A percentile compares a stretch with the other conserved stretches of the same genome.
Evolutionary conservation across 2,329 filamentous ascomycete species (phyloP).

Genomic region (Dactylonectria estremocensis): DNA sequence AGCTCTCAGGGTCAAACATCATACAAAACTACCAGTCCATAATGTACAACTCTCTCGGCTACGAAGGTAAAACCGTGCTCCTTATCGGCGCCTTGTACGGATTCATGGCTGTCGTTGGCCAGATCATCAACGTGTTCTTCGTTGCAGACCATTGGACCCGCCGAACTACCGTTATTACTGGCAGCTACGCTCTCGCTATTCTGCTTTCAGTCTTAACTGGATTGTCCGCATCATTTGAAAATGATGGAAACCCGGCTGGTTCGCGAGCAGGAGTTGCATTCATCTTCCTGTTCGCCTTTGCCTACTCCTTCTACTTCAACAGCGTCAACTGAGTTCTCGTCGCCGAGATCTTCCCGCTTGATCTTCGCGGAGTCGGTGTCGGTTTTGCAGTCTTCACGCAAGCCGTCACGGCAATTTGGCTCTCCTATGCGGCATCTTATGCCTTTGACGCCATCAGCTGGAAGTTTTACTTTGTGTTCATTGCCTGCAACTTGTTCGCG

Average conservation of each 20-base stretch:
- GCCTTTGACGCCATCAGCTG: conserved; percentile 50
- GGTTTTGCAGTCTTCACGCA: conserved; percentile 49
- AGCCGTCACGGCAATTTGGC: conserved; percentile 51
- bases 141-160: conserved; percentile 52
- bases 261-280: conserved; percentile 49
- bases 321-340: conserved; percentile 51
- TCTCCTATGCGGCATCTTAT: conserved; percentile 47
- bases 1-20: conserved; percentile 49
- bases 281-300: conserved; percentile 51
- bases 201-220: conserved; percentile 22
- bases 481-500: conserved; percentile 50
- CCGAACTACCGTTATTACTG: conserved; percentile 21
- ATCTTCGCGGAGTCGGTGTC: conserved; percentile 47
- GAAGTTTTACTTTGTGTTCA: conserved; percentile 54
- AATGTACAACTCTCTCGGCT: conserved; percentile 61
- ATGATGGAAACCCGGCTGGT: conserved; percentile 38
- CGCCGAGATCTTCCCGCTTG: conserved; percentile 48
- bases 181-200: conserved; percentile 21
- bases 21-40: conserved; percentile 55
- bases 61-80: conserved; percentile 63
- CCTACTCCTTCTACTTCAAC: conserved; percentile 54
- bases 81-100: conserved; percentile 64
- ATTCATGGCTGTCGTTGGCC: conserved; percentile 52
- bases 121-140: conserved; percentile 51
- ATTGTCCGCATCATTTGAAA: conserved; percentile 31